Evolutionary conservation across 2,329 filamentous ascomycete genomes (phyloP).

Genomic region (Trichoderma sp.): DNA sequence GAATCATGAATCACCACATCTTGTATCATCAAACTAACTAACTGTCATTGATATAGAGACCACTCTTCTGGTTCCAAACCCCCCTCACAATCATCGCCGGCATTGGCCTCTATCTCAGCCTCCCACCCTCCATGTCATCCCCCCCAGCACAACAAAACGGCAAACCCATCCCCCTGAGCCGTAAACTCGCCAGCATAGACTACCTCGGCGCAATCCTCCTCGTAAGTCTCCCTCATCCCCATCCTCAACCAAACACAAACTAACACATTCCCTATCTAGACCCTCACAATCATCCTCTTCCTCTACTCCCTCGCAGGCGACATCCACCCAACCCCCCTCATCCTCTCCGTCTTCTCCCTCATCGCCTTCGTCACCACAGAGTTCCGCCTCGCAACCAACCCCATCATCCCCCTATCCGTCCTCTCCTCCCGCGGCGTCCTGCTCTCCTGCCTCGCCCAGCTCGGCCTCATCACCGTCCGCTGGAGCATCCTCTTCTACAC

Average conservation of each 20-base stretch:
- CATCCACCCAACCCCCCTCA: slow-evolving; percentile 58
- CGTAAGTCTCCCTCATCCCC: slow-evolving; percentile 39
- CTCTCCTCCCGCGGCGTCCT: slow-evolving; percentile 69
- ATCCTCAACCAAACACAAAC: background rate
- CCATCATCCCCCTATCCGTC: slow-evolving; percentile 71
- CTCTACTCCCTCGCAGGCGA: slow-evolving; percentile 67
- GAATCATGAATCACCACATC: rapidly evolving
- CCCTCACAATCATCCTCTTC: slow-evolving; percentile 65
- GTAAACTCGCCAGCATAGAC: slow-evolving; percentile 52
- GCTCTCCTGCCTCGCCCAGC: slow-evolving; percentile 69
- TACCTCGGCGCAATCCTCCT: slow-evolving; percentile 70
- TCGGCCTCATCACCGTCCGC: slow-evolving; percentile 76
- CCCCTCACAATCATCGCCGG: slow-evolving; percentile 63
- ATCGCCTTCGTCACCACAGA: slow-evolving; percentile 62
- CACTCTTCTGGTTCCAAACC: slow-evolving; percentile 70
- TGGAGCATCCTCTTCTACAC: slow-evolving; percentile 81
- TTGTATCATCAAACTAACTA: background rate
- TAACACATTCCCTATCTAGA: slow-evolving; percentile 45
- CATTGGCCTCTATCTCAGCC: slow-evolving; percentile 60
- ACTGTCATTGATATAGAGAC: slow-evolving; percentile 47
- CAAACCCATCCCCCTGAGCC: background rate
- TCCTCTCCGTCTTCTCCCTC: slow-evolving; percentile 54
- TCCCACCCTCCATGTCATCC: slow-evolving; percentile 46
- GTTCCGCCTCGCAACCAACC: slow-evolving; percentile 60
- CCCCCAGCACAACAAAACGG: background rate